Percentiles rank a stretch among this genome's conserved stretches.
Conservation (phyloP, 2,329 filamentous ascomycete genomes). For the Botrytis hyacinthi region DNA sequence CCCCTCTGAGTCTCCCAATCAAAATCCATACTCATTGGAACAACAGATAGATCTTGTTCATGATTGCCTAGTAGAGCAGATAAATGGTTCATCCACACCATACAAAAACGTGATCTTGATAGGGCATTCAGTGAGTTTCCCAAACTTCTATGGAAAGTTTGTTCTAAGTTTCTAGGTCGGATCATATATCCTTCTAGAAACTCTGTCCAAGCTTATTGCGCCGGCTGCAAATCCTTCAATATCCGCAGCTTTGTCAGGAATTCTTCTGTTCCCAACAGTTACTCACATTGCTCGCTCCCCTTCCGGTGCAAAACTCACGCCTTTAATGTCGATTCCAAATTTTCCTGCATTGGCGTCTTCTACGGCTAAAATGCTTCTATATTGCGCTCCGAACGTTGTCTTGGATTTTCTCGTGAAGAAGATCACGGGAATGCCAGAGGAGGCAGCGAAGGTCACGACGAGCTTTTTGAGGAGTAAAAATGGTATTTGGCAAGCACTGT, state of each 20-base stretch:
- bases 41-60: conserved; percentile 47
- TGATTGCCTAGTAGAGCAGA: conserved; percentile 25
- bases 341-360: conserved; percentile 31
- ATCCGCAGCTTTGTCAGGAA: conserved; percentile 40
- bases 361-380: conserved; percentile 41
- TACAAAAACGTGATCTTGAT: conserved; percentile 64
- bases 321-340: conserved; percentile 42
- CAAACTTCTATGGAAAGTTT: conserved; percentile 64
- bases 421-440: conserved; percentile 49
- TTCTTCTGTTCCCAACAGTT: conserved; percentile 73
- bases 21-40: conserved; percentile 46
- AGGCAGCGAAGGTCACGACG: conserved; percentile 51
- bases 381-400: conserved; percentile 42
- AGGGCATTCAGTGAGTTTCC: conserved; percentile 72
- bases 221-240: conserved; percentile 33
- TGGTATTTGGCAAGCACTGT: conserved; percentile 58
- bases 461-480: conserved; percentile 55
- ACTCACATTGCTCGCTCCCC: conserved; percentile 66
- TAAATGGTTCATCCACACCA: conserved; percentile 36
- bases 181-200: conserved; percentile 67
- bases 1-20: conserved; percentile 38
- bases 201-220: conserved; percentile 48
- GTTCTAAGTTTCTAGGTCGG: conserved; percentile 50
- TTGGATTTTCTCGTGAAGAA: conserved; percentile 46
- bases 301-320: conserved; percentile 53